A percentile compares a stretch with the other conserved stretches of the same genome.
Conservation (phyloP, 495 filamentous ascomycete genomes). For the Penicillium samsonianum region DNA sequence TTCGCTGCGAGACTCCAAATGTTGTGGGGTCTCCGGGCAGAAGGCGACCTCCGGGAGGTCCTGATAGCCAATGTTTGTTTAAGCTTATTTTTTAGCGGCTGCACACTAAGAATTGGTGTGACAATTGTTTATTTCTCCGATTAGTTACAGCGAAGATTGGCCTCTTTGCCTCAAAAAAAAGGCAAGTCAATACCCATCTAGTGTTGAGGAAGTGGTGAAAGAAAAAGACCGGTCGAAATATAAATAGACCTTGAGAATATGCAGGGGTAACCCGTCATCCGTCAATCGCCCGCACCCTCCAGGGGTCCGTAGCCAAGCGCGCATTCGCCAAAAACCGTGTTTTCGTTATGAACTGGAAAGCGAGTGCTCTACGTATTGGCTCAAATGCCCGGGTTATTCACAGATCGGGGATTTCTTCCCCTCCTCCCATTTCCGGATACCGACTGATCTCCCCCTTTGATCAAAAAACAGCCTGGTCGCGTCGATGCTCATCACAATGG, state of each 20-base stretch:
- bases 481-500: conserved; percentile 9
- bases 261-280: background rate
- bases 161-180: background rate
- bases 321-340: background rate
- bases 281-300: background rate
- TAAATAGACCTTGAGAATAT: background rate
- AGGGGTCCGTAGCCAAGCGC: background rate
- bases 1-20: background rate
- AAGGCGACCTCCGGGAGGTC: too few species aligned
- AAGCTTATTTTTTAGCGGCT: background rate
- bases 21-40: background rate
- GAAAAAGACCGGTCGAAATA: background rate
- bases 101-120: too few species aligned
- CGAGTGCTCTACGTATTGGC: background rate
- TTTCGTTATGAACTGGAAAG: background rate
- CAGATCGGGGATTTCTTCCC: background rate
- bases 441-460: background rate
- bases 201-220: background rate
- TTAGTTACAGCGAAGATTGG: too few species aligned
- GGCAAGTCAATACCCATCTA: too few species aligned
- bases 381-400: background rate
- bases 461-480: background rate
- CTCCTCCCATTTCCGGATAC: background rate
- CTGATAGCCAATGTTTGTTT: background rate
- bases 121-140: too few species aligned